Conservation (phyloP, 2,329 filamentous ascomycete species). For the Cordyceps farinosa region DNA sequence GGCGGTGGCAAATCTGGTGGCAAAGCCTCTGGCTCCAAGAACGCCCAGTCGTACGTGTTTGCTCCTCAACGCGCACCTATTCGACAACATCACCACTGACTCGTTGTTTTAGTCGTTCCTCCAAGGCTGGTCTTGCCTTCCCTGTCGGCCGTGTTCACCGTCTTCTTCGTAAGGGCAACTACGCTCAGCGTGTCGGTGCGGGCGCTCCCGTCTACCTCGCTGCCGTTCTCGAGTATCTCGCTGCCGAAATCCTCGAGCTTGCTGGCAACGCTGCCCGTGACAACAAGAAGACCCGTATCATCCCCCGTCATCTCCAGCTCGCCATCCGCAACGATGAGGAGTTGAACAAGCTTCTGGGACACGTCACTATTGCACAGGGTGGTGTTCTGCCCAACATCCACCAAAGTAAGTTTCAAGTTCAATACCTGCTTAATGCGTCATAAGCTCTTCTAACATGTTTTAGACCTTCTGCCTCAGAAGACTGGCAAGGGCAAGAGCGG, state of each 20-base stretch:
- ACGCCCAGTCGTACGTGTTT: constrained; percentile 89
- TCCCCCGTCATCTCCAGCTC: constrained; percentile 96
- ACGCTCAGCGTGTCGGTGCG: constrained; percentile 98
- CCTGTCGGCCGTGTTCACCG: constrained; percentile 98
- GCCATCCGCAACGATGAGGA: constrained; percentile 99
- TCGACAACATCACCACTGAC: constrained; percentile 11
- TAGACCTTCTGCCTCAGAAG: constrained; percentile 99
- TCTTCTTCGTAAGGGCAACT: constrained; percentile 98
- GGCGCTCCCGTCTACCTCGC: constrained; percentile 96
- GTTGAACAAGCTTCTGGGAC: constrained; percentile 96
- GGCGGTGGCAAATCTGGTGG: constrained; percentile 99
- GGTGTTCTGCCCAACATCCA: constrained; percentile 97
- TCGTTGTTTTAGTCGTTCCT: constrained; percentile 70
- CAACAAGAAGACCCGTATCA: constrained; percentile 99
- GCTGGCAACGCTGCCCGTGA: constrained; percentile 98
- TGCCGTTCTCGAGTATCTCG: constrained; percentile 96
- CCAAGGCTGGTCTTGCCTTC: constrained; percentile 98
- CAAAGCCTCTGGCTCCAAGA: constrained; percentile 99
- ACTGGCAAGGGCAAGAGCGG: constrained; percentile 77
- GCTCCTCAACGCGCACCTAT: constrained; percentile 3
- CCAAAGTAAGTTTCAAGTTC: constrained; percentile 67
- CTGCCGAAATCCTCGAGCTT: constrained; percentile 97
- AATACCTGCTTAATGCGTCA: not conserved
- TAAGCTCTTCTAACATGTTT: constrained; percentile 42
- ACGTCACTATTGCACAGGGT: constrained; percentile 95